These are phyloP conservation scores for Aspergillus brunneoviolaceus DNA, from an alignment of 2,329 filamentous ascomycete genomes.

Conservation along the genomic window DNA sequence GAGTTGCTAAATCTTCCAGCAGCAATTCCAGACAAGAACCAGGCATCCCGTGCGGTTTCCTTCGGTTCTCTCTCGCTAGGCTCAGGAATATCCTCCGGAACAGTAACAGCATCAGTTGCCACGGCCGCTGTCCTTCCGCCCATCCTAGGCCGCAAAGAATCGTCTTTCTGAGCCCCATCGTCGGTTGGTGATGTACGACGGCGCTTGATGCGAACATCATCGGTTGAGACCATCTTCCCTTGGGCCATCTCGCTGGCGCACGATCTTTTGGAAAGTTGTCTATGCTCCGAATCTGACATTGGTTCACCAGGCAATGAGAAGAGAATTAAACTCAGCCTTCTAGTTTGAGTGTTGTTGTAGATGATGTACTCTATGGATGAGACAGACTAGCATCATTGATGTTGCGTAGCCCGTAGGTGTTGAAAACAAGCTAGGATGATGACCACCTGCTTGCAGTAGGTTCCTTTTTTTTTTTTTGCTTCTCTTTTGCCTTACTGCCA, in stretches of 20 bases:
- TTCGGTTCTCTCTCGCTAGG: constrained; percentile 11
- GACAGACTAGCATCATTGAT: neutral
- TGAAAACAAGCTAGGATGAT: neutral
- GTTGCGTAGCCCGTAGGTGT: neutral
- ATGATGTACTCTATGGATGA: neutral
- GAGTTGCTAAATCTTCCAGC: constrained; percentile 57
- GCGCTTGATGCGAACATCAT: constrained; percentile 31
- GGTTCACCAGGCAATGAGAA: constrained; percentile 1
- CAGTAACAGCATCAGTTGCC: neutral
- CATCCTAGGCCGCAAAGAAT: constrained; percentile 9
- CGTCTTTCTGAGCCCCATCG: constrained; percentile 17
- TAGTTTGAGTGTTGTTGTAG: neutral
- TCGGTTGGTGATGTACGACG: constrained; percentile 29
- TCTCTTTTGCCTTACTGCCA: neutral
- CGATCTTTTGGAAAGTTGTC: constrained; percentile 31
- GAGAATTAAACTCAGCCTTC: neutral
- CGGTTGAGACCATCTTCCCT: constrained; percentile 21
- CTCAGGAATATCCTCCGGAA: neutral
- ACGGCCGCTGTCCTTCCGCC: neutral
- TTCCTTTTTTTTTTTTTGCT: neutral
- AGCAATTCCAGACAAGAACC: constrained; percentile 51
- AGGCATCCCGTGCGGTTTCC: constrained; percentile 26
- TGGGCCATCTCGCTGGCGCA: constrained; percentile 28
- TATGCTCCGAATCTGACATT: constrained; percentile 20
- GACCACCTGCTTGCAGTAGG: neutral